Evolutionary conservation across 164 flowering plant species (phyloP).

Genomic region (Euptelea pleiosperma): DNA sequence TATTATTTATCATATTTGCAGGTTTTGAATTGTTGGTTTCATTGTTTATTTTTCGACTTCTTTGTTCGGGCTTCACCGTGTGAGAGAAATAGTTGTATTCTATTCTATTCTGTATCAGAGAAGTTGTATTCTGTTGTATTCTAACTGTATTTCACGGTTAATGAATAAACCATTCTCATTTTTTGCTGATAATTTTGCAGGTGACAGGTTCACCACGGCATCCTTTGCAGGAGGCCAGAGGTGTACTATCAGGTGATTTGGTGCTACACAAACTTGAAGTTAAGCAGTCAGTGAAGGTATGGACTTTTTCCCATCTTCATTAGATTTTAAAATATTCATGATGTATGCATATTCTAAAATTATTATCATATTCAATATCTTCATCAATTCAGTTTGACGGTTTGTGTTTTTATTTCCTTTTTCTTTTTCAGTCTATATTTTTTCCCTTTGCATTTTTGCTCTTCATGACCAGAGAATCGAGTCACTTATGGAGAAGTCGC

Average conservation of each 20-base stretch:
- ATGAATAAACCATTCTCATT: background rate
- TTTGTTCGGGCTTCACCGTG: no score
- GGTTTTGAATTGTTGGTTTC: background rate
- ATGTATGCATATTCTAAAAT: background rate
- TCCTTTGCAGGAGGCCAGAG: constrained; percentile 36
- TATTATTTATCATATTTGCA: no score
- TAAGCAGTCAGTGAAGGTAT: constrained; percentile 68
- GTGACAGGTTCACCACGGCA: constrained; percentile 36
- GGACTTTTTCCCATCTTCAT: no score
- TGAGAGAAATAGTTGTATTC: no score
- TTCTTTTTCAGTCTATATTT: background rate
- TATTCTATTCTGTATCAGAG: no score
- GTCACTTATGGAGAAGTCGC: constrained; percentile 41
- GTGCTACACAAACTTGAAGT: constrained; percentile 70
- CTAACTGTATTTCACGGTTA: no score
- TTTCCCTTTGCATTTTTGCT: background rate
- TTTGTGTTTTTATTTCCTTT: background rate
- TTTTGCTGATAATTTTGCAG: constrained; percentile 18
- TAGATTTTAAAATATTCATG: no score
- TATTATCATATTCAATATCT: background rate
- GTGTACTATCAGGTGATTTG: constrained; percentile 38
- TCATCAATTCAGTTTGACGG: background rate
- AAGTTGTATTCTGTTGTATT: no score
- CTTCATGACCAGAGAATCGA: constrained; percentile 45
- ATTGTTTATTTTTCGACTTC: no score